A percentile compares a stretch with the other conserved stretches of the same genome.
These are phyloP conservation scores for Mycena rebaudengoi DNA, from an alignment of 768 basidiomycete species.

Conservation along the genomic window DNA sequence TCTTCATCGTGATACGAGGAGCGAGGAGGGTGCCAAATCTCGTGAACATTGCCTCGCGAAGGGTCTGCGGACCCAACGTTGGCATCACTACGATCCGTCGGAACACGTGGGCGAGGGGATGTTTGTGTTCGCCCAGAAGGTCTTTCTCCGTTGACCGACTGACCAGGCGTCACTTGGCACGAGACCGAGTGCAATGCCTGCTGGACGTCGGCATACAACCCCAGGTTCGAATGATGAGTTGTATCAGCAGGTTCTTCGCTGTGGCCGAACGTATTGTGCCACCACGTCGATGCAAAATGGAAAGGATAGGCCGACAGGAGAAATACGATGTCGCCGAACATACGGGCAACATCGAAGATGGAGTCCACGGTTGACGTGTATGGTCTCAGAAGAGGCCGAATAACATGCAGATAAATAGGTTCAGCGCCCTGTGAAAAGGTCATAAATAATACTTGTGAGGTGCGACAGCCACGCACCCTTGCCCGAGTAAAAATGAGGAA, in stretches of 20 bases:
- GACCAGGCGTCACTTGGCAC: background rate
- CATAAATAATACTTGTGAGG: background rate
- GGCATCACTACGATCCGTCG: background rate
- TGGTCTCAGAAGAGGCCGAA: constrained; percentile 82
- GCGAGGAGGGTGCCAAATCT: constrained; percentile 72
- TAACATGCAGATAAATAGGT: constrained; percentile 81
- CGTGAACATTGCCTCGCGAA: constrained; percentile 33
- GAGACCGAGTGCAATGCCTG: constrained; percentile 14
- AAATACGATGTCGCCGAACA: constrained; percentile 71
- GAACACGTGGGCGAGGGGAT: background rate
- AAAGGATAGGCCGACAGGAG: constrained; percentile 51
- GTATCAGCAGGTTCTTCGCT: constrained; percentile 8
- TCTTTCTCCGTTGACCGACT: background rate
- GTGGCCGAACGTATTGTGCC: constrained; percentile 38
- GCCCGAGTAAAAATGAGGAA: constrained; percentile 83
- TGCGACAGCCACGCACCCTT: constrained; percentile 56
- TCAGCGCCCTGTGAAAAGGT: constrained; percentile 74
- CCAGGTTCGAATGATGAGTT: background rate
- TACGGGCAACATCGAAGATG: constrained; percentile 64
- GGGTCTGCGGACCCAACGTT: no score
- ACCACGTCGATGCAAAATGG: constrained; percentile 45
- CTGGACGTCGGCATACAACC: constrained; percentile 18
- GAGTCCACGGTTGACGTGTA: constrained; percentile 74
- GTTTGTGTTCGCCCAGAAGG: constrained; percentile 2
- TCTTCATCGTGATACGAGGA: constrained; percentile 51